Base-by-base conservation (phyloP, 2,329 filamentous ascomycete genomes). In the Lachnellula hyalina region DNA sequence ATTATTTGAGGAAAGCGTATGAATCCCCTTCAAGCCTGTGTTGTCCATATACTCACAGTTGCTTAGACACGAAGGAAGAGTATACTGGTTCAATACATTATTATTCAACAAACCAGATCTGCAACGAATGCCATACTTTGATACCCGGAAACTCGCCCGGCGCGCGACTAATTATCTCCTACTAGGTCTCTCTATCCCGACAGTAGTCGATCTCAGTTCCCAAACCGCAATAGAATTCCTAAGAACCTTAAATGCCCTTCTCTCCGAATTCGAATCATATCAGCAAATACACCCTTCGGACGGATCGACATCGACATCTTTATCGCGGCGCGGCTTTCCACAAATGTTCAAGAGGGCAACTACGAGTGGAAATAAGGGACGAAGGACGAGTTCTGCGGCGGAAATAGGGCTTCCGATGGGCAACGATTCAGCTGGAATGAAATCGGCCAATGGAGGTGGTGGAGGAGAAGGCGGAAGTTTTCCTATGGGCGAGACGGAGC, bases 71-170 rank as follows among this genome's bases (percentile, higher is more conserved):
- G 91, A 96, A 73, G 92, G 93, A 57, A 86, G 90, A 55, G 85
- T 96, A 42, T 97, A 96, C 76, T 97, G 94, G 92, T 96, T 97
- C 78, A 96, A 96, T 74, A 96, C 94, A 0, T 83, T 96, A 57
- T 87, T 96, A 67, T 96, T 96, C 73, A 89, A 91, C 61, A 88
- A 90, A 66, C 72, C 82, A 32, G 90, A 96, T 71, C 79, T 97
- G 35, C 76, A 81, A 50, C 85, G 86, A 67, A 86, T 96, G 76
- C 86, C 93, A 46, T 96, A 90, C 68, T 93, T 95, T 68, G 89
- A 95, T 56, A 76, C 84, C 4, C 85, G 88, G 61, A 94, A 93
- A 68, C 83, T 96, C 48, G 86, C 90, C 58, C 87, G 92, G 55
- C 89, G 94, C 64, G 93, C 94, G 36, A 95, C 91, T 50, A 96